Evolutionary conservation across 1,284 basidiomycete genomes (phyloP).

Genomic region (Entoloma clypeatum): DNA sequence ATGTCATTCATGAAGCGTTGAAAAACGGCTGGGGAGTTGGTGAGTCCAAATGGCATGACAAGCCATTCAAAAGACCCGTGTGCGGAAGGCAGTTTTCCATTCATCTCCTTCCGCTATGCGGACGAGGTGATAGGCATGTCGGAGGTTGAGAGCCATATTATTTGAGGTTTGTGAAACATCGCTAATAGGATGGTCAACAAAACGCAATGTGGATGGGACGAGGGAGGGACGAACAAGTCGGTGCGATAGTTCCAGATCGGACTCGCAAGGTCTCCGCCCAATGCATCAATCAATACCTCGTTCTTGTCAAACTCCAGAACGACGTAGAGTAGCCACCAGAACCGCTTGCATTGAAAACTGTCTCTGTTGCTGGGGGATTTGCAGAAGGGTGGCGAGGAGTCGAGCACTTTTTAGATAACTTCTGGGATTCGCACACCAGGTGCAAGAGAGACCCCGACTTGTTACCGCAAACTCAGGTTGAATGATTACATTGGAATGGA

Average conservation of each 20-base stretch:
- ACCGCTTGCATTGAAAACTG: slow-evolving; percentile 84
- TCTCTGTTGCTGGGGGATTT: slow-evolving; percentile 72
- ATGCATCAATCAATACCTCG: slow-evolving; percentile 93
- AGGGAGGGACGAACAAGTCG: slow-evolving; percentile 72
- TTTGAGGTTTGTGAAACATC: slow-evolving; percentile 90
- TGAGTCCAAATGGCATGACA: too few species aligned
- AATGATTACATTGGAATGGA: background rate
- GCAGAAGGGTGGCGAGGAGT: slow-evolving; percentile 46
- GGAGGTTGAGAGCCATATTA: slow-evolving; percentile 84
- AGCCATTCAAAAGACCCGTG: too few species aligned
- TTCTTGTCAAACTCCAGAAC: slow-evolving; percentile 99
- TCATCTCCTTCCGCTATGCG: slow-evolving; percentile 89
- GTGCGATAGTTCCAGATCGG: slow-evolving; percentile 97
- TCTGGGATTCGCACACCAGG: slow-evolving; percentile 76
- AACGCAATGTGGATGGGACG: slow-evolving; percentile 5
- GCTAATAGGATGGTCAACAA: slow-evolving; percentile 35
- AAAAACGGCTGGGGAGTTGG: too few species aligned
- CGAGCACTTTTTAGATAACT: slow-evolving; percentile 82
- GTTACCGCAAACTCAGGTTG: slow-evolving; percentile 27
- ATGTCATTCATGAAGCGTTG: too few species aligned
- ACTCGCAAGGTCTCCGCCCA: slow-evolving; percentile 81
- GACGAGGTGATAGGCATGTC: slow-evolving; percentile 88
- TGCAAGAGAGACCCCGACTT: slow-evolving; percentile 72
- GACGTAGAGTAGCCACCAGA: slow-evolving; percentile 97
- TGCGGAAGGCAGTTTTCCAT: too few species aligned